These are phyloP conservation scores for Geotrichum citri-aurantii DNA, from an alignment of 1,139 yeast species.

Conservation along the genomic window DNA sequence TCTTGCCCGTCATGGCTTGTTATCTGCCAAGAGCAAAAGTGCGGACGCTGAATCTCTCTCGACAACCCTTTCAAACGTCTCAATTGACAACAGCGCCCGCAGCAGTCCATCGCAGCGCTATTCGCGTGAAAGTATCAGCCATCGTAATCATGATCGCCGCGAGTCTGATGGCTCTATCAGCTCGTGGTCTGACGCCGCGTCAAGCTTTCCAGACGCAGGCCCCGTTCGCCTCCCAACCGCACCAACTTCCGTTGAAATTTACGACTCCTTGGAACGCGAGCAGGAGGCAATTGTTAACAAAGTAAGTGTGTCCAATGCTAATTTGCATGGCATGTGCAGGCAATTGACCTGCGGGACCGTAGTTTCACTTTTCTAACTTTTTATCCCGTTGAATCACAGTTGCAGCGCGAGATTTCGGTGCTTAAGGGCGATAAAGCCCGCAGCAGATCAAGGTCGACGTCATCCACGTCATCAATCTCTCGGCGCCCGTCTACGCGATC, in stretches of 20 bases:
- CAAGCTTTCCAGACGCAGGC: slow-evolving; percentile 1
- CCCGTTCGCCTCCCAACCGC: slow-evolving; percentile 18
- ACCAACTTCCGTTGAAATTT: slow-evolving; percentile 15
- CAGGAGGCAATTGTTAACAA: slow-evolving; percentile 38
- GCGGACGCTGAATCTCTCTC: background rate
- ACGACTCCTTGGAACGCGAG: slow-evolving; percentile 25
- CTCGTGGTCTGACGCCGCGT: slow-evolving; percentile 3
- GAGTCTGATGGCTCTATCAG: background rate
- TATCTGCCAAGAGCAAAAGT: background rate
- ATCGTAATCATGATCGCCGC: background rate
- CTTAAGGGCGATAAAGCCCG: slow-evolving; percentile 30
- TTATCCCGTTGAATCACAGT: slow-evolving; percentile 10
- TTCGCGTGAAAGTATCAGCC: background rate
- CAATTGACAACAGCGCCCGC: background rate
- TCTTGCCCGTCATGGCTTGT: background rate
- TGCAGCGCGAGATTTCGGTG: slow-evolving; percentile 34
- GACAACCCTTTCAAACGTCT: background rate
- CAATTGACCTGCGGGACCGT: background rate
- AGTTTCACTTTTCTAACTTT: background rate
- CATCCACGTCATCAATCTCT: slow-evolving; percentile 32
- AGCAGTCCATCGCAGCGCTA: background rate
- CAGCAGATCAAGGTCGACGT: slow-evolving; percentile 31
- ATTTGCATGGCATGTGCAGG: background rate
- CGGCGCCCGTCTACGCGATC: slow-evolving; percentile 31
- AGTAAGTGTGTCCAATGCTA: background rate